Evolutionary conservation across 805 yeast species (phyloP).

Genomic region (Candida pseudofarinosa): DNA sequence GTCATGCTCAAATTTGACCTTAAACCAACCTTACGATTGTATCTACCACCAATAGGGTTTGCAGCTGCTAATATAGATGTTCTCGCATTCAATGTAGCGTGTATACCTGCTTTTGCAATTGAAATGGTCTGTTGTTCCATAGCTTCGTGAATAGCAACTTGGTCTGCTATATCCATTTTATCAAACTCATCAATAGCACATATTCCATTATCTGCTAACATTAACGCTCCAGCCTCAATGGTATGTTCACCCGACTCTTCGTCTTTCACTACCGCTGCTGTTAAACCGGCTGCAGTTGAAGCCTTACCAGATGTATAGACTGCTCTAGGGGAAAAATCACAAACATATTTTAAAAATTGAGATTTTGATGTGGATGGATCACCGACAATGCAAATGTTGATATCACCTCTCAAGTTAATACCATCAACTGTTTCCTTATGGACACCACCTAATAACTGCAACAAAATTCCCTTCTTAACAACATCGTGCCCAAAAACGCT

Average conservation of each 20-base stretch:
- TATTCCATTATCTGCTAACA: slow-evolving; percentile 97
- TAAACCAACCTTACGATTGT: slow-evolving; percentile 79
- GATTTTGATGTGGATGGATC: slow-evolving; percentile 98
- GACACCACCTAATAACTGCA: slow-evolving; percentile 92
- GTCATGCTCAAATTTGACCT: slow-evolving; percentile 90
- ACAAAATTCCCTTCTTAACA: slow-evolving; percentile 83
- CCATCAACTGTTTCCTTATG: slow-evolving; percentile 94
- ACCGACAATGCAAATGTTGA: slow-evolving; percentile 93
- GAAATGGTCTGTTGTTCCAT: slow-evolving; percentile 99
- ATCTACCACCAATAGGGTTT: slow-evolving; percentile 95
- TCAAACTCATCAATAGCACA: slow-evolving; percentile 99
- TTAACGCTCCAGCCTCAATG: slow-evolving; percentile 96
- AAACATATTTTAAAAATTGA: slow-evolving; percentile 90
- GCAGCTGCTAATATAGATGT: slow-evolving; percentile 98
- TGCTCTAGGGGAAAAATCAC: slow-evolving; percentile 87
- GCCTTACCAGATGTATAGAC: slow-evolving; percentile 98
- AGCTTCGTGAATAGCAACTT: slow-evolving; percentile 98
- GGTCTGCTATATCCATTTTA: slow-evolving; percentile 93
- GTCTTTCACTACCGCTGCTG: slow-evolving; percentile 96
- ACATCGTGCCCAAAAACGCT: slow-evolving; percentile 95
- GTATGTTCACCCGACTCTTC: slow-evolving; percentile 97
- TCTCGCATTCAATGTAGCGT: slow-evolving; percentile 94
- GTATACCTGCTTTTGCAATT: slow-evolving; percentile 97
- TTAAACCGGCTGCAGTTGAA: slow-evolving; percentile 96
- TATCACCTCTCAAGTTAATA: slow-evolving; percentile 92